Conservation (phyloP, 202 grass and related monocot genomes). For the Sporobolus alterniflorus region DNA sequence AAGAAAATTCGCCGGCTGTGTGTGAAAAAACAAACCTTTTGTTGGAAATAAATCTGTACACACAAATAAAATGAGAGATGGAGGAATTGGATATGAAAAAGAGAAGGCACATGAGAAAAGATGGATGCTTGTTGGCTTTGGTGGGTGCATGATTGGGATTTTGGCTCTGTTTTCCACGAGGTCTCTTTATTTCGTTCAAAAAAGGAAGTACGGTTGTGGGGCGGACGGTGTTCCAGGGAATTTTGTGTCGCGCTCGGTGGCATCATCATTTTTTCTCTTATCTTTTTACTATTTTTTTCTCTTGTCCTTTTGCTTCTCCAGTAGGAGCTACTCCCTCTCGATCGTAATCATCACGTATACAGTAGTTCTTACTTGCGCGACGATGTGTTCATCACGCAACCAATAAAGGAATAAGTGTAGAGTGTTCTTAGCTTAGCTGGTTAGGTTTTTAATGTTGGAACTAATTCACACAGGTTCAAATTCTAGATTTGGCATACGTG, state of each 20-base stretch:
- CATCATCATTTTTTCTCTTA: not conserved
- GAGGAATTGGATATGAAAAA: not conserved
- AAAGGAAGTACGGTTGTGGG: not conserved
- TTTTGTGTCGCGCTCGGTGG: slow-evolving; percentile 21
- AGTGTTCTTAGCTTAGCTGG: too few relatives aligned
- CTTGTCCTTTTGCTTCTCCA: not conserved
- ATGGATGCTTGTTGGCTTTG: slow-evolving; percentile 15
- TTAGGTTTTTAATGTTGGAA: too few relatives aligned
- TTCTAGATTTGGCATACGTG: too few relatives aligned
- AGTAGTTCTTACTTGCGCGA: too few relatives aligned
- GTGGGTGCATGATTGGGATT: slow-evolving; percentile 16
- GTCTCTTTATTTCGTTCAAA: slow-evolving; percentile 1
- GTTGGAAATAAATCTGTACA: not conserved
- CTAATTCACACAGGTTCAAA: too few relatives aligned
- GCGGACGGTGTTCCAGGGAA: slow-evolving; percentile 20
- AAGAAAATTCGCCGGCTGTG: too few relatives aligned
- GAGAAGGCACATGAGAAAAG: slow-evolving; percentile 25
- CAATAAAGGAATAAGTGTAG: too few relatives aligned
- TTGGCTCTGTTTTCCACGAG: slow-evolving; percentile 42
- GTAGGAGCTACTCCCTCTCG: slow-evolving; percentile 29
- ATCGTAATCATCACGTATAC: too few relatives aligned
- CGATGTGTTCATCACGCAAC: too few relatives aligned
- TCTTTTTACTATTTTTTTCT: not conserved
- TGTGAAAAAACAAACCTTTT: not conserved
- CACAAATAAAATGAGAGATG: too few relatives aligned